Evolutionary conservation across 1,139 yeast species (phyloP), one percentile per base, ranked within the genome.

Genomic region (Yamadazyma friedrichii): DNA sequence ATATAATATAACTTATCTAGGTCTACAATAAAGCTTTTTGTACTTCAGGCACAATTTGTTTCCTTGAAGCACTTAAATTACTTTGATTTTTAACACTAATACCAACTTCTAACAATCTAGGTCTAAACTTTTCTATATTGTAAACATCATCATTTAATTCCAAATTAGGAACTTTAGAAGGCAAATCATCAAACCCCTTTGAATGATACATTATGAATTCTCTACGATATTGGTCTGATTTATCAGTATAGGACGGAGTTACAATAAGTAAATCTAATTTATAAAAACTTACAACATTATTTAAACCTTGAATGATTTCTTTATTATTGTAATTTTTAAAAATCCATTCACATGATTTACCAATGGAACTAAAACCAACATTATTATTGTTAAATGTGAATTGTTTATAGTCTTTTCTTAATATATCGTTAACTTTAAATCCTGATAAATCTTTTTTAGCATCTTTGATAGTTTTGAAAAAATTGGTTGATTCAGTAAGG

Each of bases 371-470:
- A 52, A 89, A 83, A 0, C 97, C 98, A 26, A 88, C 70, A 8
- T 56, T 60, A 6, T 61, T 60, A 1, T 62, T 64, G 10, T 61
- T 59, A 45, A 78, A 77, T 3, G 62, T 65, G 66, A 85, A 89
- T 52, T 81, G 83, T 56, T 91, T 91, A 61, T 86, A 91, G 58
- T 91, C 98, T 59, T 88, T 89, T 35, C 83, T 67, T 36, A 91
- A 66, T 12, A 91, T 61, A 40, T 88, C 95, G 5, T 56, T 55
- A 10, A 80, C 63, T 1, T 76, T 55, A 38, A 89, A 68, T 0
- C 88, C 88, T 2, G 61, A 57, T 37, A 88, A 66, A 53, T 88
- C 82, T 45, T 76, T 74, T 59, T 88, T 88, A 10, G 82, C 80
- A 3, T 54, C 49, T 44, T 75, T 76, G 39, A 87, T 60, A 6